Base-by-base conservation (phyloP, 345 rosid species). In the Anastatica hierochuntica region DNA sequence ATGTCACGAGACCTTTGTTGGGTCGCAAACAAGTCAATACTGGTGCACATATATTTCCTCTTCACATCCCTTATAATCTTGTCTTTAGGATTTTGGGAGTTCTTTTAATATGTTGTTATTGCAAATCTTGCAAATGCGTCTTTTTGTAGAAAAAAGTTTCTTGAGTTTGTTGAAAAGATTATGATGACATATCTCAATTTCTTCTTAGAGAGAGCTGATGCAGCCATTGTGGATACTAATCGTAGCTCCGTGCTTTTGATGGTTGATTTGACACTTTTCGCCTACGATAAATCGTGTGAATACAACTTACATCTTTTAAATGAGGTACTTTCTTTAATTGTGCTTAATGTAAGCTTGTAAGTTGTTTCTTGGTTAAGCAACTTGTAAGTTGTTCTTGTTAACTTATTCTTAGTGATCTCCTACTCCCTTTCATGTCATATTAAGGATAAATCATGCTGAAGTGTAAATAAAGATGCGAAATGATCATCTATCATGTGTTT, bases 241-340 rank as follows among this genome's bases (percentile, higher is more conserved):
- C 62, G 80, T 21, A 68, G 71, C 51, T 75, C 74, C 2, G 95
- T 68, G 53, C 76, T 79, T 60, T 64, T 92, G 20, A 72, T 88
- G 74, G 77, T 94, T 46, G 98, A 92, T 69, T 95, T 88, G 57
- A 76, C 94, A 41, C 29, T 83, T 48, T 92, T 85, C 54, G 51
- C 84, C 16, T 48, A 23, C 31, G 81, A 84, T 77, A 70, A 56
- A 51, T 21, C 12, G 0, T 36, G n/a, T 19, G 7, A 3, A 24
- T 8, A 30, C 0, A 23, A 4, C 31, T n/a, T n/a, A n/a, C n/a
- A n/a, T n/a, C n/a, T n/a, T 27, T 2, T 27, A 3, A 3, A 5
- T 27, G 6, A 4, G 8, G 31, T 27, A 3, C 31, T n/a, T n/a
- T n/a, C n/a, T n/a, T n/a, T n/a, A n/a, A n/a, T 5, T 5, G 6